Conservation (phyloP, 2,329 filamentous ascomycete genomes). For the Niveomyces coronatus region DNA sequence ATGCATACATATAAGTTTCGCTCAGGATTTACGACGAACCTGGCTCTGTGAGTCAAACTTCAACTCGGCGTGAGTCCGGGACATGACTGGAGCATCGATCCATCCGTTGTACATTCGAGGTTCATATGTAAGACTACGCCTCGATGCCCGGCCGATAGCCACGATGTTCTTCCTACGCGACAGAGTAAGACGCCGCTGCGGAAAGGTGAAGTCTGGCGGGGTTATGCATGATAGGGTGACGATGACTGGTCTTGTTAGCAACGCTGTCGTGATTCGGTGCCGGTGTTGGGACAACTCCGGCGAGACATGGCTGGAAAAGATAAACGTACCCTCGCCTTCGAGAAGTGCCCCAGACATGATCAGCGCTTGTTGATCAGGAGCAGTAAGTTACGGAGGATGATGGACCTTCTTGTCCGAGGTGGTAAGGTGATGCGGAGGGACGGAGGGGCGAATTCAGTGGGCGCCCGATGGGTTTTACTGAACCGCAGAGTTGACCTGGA, state of each 20-base stretch:
- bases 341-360: not conserved
- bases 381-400: slow-evolving; percentile 1
- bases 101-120: slow-evolving; percentile 46
- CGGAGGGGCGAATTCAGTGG: too few relatives aligned
- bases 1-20: too few relatives aligned
- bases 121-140: slow-evolving; percentile 22
- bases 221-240: slow-evolving; percentile 20
- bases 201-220: slow-evolving; percentile 14
- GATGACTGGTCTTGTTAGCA: slow-evolving; percentile 17
- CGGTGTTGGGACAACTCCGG: too few relatives aligned
- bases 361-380: not conserved
- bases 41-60: slow-evolving; percentile 31
- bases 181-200: slow-evolving; percentile 21
- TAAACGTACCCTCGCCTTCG: slow-evolving; percentile 3
- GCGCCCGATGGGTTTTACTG: too few relatives aligned
- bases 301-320: too few relatives aligned
- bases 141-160: slow-evolving; percentile 35
- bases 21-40: slow-evolving; percentile 25
- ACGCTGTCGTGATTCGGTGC: too few relatives aligned
- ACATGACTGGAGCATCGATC: slow-evolving; percentile 65
- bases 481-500: not conserved
- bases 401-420: too few relatives aligned
- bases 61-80: slow-evolving; percentile 53
- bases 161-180: slow-evolving; percentile 19
- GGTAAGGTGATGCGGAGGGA: too few relatives aligned